Conservation (phyloP, 495 filamentous ascomycete genomes). For the Margaritispora aquatica region DNA sequence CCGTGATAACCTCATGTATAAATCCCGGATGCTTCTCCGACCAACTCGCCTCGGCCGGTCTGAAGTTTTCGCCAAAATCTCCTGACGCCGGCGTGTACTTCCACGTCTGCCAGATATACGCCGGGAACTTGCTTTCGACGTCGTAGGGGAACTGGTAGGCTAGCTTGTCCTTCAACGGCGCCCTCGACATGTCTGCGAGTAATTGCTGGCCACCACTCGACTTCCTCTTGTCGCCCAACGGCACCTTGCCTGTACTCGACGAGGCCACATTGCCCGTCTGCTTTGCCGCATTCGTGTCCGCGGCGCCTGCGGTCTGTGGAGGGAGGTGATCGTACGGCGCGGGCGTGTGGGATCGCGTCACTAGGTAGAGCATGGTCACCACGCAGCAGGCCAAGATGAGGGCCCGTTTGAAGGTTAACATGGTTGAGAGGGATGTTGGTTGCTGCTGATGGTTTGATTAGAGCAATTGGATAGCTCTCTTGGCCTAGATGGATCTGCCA, state of each 20-base stretch:
- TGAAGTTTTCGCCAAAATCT: constrained; percentile 67
- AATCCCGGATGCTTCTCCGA: constrained; percentile 84
- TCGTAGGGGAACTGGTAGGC: constrained; percentile 94
- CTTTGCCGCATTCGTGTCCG: background rate
- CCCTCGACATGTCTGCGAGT: constrained; percentile 47
- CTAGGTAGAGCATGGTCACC: constrained; percentile 63
- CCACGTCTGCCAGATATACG: constrained; percentile 99
- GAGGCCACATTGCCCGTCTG: constrained; percentile 7
- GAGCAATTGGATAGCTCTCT: constrained; percentile 6
- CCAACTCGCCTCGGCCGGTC: constrained; percentile 85
- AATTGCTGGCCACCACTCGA: constrained; percentile 21
- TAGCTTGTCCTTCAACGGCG: constrained; percentile 74
- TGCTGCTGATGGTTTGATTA: background rate
- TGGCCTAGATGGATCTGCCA: background rate
- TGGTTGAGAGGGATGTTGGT: background rate
- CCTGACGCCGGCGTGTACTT: constrained; percentile 79
- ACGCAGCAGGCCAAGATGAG: constrained; percentile 62
- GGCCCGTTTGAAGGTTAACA: constrained; percentile 64
- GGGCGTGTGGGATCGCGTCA: constrained; percentile 52
- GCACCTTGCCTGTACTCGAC: constrained; percentile 4
- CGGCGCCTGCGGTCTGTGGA: constrained; percentile 14
- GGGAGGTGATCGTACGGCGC: constrained; percentile 29
- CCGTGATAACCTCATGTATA: constrained; percentile 94
- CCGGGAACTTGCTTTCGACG: constrained; percentile 79
- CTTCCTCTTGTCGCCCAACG: background rate